A percentile compares a stretch with the other conserved stretches of the same genome.
These are phyloP conservation scores for Cunninghamia lanceolata DNA, from an alignment of 75 land plant species.

Conservation along the genomic window DNA sequence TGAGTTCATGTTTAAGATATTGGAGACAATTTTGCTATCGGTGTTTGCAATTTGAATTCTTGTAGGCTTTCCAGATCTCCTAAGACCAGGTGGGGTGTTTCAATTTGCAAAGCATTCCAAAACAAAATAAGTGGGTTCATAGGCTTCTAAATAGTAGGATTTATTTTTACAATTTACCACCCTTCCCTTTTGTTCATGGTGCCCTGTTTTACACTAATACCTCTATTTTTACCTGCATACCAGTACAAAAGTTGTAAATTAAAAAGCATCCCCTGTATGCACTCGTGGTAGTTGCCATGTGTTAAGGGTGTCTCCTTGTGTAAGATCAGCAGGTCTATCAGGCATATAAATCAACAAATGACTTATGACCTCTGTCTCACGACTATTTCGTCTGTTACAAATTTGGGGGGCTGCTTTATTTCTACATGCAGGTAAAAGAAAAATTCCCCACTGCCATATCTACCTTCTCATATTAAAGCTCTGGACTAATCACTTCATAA, in stretches of 20 bases:
- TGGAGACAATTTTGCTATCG: not conserved
- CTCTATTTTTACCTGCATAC: not conserved
- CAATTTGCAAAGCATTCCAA: not conserved
- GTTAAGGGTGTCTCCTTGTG: not conserved
- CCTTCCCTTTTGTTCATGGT: not conserved
- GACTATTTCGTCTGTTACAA: not conserved
- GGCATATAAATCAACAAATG: not conserved
- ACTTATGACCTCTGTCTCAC: not conserved
- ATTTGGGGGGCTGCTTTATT: not conserved
- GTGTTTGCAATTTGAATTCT: not conserved
- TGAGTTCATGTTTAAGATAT: not conserved
- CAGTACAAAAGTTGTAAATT: not conserved
- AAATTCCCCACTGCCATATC: not conserved
- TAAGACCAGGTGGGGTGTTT: not conserved
- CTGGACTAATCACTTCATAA: not conserved
- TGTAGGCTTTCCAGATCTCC: not conserved
- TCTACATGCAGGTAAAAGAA: not conserved
- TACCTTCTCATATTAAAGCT: not conserved
- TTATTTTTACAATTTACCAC: not conserved
- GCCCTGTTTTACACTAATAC: not conserved
- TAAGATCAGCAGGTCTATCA: not conserved
- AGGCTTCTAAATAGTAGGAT: not conserved
- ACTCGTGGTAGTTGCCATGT: not conserved
- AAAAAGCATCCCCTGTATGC: not conserved
- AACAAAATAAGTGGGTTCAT: not conserved